Percentiles rank a stretch among this genome's conserved stretches.
These are phyloP conservation scores for Aspergillus sp. DNA, from an alignment of 2,329 filamentous ascomycete genomes.

Conservation along the genomic window DNA sequence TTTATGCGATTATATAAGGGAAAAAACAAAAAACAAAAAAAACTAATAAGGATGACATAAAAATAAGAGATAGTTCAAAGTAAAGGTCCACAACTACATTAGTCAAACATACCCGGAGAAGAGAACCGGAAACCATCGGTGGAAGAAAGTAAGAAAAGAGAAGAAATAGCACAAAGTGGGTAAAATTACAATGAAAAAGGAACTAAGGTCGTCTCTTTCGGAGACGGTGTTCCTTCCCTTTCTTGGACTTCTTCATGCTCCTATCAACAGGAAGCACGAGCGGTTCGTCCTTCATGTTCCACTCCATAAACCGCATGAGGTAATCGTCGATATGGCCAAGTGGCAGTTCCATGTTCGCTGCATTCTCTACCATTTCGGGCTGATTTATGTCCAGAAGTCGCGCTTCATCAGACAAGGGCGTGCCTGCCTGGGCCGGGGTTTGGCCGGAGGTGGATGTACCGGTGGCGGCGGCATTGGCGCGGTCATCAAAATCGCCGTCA, in stretches of 20 bases:
- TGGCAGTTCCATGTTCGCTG: conserved; percentile 42
- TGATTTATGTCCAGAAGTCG: conserved; percentile 17
- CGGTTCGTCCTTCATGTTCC: conserved; percentile 51
- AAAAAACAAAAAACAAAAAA: neutral
- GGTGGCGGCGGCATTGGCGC: conserved; percentile 29
- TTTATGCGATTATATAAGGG: neutral
- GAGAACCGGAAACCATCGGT: neutral
- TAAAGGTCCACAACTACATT: neutral
- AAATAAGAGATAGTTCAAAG: neutral
- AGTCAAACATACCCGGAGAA: neutral
- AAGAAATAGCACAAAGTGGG: neutral
- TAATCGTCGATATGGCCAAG: conserved; percentile 71
- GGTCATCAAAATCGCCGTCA: conserved; percentile 81
- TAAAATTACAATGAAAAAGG: neutral
- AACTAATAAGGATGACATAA: neutral
- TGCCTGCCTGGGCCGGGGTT: conserved; percentile 30
- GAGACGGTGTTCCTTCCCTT: conserved; percentile 49
- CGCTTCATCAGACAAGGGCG: conserved; percentile 23
- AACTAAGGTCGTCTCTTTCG: conserved; percentile 35
- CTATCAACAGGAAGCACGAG: conserved; percentile 49
- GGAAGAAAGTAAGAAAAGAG: neutral
- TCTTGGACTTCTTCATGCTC: conserved; percentile 49
- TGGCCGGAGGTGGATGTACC: conserved; percentile 27
- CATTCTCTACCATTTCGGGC: conserved; percentile 18
- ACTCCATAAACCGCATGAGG: conserved; percentile 69